These are phyloP conservation scores for Primulina eburnea DNA, from an alignment of 257 asterid species.

Conservation along the genomic window DNA sequence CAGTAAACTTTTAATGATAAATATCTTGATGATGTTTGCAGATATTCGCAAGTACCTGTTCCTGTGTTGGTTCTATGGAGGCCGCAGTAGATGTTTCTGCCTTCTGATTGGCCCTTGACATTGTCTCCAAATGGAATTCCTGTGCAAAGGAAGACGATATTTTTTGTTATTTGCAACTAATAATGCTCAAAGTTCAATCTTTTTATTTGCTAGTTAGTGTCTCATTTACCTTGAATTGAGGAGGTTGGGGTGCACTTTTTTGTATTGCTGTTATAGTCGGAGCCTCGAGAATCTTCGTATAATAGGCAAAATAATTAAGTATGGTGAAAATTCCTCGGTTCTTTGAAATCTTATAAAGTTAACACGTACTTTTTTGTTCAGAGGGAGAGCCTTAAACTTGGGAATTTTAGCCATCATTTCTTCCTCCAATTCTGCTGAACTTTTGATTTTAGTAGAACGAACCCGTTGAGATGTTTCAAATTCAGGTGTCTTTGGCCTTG, in stretches of 20 bases:
- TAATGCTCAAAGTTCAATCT: neutral
- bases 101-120: constrained; percentile 72
- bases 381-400: constrained; percentile 84
- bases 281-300: constrained; percentile 59
- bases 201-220: constrained; percentile 8
- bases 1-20: neutral
- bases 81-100: constrained; percentile 68
- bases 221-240: constrained; percentile 72
- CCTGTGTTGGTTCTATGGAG: constrained; percentile 58
- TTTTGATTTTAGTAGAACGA: constrained; percentile 64
- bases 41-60: constrained; percentile 26
- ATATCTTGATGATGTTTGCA: constrained; percentile 12
- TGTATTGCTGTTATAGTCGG: constrained; percentile 58
- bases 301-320: neutral
- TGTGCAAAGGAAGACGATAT: constrained; percentile 29
- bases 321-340: neutral
- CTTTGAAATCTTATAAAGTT: neutral
- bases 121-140: constrained; percentile 93
- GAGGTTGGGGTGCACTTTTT: constrained; percentile 71
- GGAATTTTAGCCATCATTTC: constrained; percentile 94
- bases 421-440: constrained; percentile 84
- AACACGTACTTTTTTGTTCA: constrained; percentile 66
- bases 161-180: constrained; percentile 11
- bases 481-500: constrained; percentile 92
- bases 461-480: constrained; percentile 83